These are phyloP conservation scores for Buddleja alternifolia DNA, from an alignment of 257 asterid species.

Conservation along the genomic window DNA sequence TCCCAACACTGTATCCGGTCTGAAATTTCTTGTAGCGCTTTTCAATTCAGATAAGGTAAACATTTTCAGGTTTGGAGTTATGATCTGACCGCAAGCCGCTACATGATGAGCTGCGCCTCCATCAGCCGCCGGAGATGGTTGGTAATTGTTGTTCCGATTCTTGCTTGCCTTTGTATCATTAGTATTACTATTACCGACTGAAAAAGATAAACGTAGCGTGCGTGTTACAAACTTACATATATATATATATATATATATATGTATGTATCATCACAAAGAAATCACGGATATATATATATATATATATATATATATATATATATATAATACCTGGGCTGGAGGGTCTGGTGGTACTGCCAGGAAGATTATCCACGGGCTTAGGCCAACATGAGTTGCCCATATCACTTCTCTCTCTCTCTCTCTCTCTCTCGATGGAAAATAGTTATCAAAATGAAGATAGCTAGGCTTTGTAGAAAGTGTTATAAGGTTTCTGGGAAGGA, in stretches of 20 bases:
- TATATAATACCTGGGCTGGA: constrained; percentile 38
- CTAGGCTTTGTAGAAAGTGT: constrained; percentile 14
- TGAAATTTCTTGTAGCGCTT: constrained; percentile 56
- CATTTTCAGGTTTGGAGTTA: constrained; percentile 49
- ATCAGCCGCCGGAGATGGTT: not conserved
- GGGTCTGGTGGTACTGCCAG: constrained; percentile 31
- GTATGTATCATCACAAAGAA: too few relatives aligned
- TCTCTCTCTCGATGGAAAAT: not conserved
- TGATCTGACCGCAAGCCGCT: constrained; percentile 42
- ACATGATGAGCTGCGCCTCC: constrained; percentile 13
- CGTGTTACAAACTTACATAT: too few relatives aligned
- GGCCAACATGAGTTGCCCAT: constrained; percentile 67
- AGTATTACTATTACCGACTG: constrained; percentile 11
- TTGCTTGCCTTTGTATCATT: not conserved
- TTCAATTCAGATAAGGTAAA: constrained; percentile 48
- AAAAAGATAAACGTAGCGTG: not conserved
- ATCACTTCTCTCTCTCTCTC: not conserved
- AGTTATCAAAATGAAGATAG: not conserved
- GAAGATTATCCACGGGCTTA: constrained; percentile 35
- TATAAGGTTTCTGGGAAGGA: constrained; percentile 31
- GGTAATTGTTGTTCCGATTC: not conserved
- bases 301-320: not conserved
- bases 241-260: too few relatives aligned
- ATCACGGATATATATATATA: too few relatives aligned
- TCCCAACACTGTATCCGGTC: constrained; percentile 61